Evolutionary conservation across 805 yeast genomes (phyloP).

Genomic region (Lachancea fermentati): DNA sequence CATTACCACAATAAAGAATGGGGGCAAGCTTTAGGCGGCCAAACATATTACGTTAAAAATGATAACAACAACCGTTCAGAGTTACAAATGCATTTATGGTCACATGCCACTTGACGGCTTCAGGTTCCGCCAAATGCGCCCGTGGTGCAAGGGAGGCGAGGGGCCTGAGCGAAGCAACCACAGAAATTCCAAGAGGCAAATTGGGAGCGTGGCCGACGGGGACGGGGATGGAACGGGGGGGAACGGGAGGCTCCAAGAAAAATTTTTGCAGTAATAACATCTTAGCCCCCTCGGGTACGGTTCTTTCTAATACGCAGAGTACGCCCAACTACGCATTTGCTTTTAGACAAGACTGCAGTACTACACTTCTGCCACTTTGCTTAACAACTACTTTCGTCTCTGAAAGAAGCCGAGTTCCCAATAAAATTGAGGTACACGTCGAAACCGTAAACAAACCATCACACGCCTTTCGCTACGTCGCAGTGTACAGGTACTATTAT

Average conservation of each 20-base stretch:
- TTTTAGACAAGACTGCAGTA: constrained; percentile 2
- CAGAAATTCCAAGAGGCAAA: background rate
- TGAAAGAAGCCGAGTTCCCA: background rate
- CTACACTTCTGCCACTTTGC: background rate
- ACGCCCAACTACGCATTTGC: background rate
- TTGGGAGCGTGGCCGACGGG: background rate
- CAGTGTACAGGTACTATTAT: background rate
- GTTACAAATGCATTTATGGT: background rate
- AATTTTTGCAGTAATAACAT: background rate
- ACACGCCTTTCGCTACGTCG: background rate
- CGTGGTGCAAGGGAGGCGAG: background rate
- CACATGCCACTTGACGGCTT: background rate
- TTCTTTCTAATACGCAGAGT: background rate
- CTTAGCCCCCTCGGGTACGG: background rate
- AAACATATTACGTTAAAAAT: too few relatives aligned
- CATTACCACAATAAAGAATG: too few relatives aligned
- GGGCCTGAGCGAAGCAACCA: background rate
- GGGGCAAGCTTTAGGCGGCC: too few relatives aligned
- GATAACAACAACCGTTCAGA: too few relatives aligned
- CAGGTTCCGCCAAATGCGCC: background rate
- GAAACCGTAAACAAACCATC: background rate
- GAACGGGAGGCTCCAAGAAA: too few relatives aligned
- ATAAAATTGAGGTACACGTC: background rate
- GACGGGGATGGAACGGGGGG: background rate
- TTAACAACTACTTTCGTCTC: background rate